A percentile compares a stretch with the other conserved stretches of the same genome.
These are phyloP conservation scores for Blepharisma stoltei DNA, from an alignment of 73 alveolate genomes.

Conservation along the genomic window DNA sequence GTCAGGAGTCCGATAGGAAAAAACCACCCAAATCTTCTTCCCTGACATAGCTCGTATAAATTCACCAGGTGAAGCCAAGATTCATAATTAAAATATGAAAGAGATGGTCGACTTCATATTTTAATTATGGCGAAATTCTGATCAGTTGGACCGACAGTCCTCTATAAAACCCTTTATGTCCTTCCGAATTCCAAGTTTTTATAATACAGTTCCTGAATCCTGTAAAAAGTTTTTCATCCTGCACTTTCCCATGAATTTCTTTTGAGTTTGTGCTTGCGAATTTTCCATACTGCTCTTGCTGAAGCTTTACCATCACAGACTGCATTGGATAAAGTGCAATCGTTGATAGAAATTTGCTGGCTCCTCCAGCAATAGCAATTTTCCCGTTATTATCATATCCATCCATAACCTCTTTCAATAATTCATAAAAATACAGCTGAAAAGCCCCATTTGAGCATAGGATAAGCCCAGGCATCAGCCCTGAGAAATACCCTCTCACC, in stretches of 20 bases:
- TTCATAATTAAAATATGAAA: too few relatives aligned
- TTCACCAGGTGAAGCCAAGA: too few relatives aligned
- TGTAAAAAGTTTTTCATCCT: neutral
- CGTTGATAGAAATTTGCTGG: constrained; percentile 12
- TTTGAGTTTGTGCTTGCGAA: neutral
- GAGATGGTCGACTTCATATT: too few relatives aligned
- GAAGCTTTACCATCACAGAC: neutral
- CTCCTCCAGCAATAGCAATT: constrained; percentile 11
- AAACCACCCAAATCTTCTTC: too few relatives aligned
- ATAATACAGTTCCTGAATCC: constrained; percentile 12
- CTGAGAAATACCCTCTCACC: constrained; percentile 11
- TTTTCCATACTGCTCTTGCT: neutral
- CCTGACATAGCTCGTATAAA: too few relatives aligned
- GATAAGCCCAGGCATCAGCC: constrained; percentile 13
- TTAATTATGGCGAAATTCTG: too few relatives aligned
- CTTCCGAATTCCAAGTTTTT: neutral
- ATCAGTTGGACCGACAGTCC: neutral
- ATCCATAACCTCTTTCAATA: neutral
- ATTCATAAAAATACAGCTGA: neutral
- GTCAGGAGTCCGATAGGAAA: too few relatives aligned
- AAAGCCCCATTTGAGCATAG: constrained; percentile 20
- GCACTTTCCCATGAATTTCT: constrained; percentile 9
- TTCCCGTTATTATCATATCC: neutral
- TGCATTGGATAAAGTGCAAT: constrained; percentile 14
- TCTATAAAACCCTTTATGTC: constrained; percentile 17